Evolutionary conservation across 1,284 basidiomycete genomes (phyloP), one percentile per base, ranked within the genome.

Genomic region (Rhodotorula sp.): DNA sequence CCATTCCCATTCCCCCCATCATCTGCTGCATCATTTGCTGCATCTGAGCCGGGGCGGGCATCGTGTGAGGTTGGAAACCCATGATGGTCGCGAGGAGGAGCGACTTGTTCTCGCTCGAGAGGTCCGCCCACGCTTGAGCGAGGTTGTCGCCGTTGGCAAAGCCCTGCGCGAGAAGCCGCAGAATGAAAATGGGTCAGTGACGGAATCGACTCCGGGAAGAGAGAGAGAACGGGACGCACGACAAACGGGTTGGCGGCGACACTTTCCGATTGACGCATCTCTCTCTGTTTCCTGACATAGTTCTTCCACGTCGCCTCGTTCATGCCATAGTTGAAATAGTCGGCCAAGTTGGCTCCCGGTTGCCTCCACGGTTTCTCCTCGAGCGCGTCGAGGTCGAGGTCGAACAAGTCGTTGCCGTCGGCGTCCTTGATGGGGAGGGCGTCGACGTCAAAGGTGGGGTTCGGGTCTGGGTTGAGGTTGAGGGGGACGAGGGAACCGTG

Each of bases 311-410:
- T 90, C 19, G 93, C 86, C 82, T 99, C 97, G 81, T 99, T 95
- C 80, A 99, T 99, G 0, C 97, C 97, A 78, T 97, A 99, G 82
- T 99, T 99, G 84, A 99, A 99, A 90, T 93, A 99, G 83, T 98
- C 95, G 77, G 91, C 91, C 68, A 98, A 85, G 83, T 98, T 93
- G 12, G 92, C 89, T 23, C 97, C 97, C 15, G 95, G 91, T 66
- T 90, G 84, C 69, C 95, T 85, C 97, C 97, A 99, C 4, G 91
- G 90, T 80, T 97, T 95, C 31, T 90, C 84, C 18, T 79, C 76
- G 80, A 98, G 85, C 31, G 89, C 87, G 34, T 85, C 86, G 62
- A 97, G 80, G 80, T 99, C 95, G 58, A 95, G 86, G 72, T 98
- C 93, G 60, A 94, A 88, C 64, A 97, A 49, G 45, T 74, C 72